Base-by-base conservation (phyloP, 257 asterid genomes). In the Solanum stenotomum region DNA sequence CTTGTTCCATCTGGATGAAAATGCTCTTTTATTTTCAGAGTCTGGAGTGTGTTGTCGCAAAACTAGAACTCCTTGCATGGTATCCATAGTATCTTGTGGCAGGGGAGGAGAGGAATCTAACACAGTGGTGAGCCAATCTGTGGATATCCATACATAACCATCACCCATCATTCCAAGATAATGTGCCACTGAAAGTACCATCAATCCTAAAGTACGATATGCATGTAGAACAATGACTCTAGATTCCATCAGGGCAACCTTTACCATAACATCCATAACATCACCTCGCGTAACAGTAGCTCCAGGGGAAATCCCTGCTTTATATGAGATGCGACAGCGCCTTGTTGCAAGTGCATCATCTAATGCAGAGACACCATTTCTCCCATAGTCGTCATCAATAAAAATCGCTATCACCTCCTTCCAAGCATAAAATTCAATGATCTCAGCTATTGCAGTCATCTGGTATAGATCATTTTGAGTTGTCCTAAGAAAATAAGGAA, bases 81-180 rank as follows among this genome's bases (percentile, higher is more conserved):
- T 67, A 16, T 88, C 91, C 93, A 90, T 89, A 25, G 27, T 85
- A 10, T 90, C 91, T 20, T 84, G 87, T 67, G 83, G 88, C 10
- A 91, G 90, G 6, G 91, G 89, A 35, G 89, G 42, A 84, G 91
- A 89, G 85, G 94, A 90, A 91, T 92, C 94, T 25, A 90, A 83
- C 10, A 88, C 92, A 22, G 93, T 84, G 68, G 92, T 89, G 87
- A 92, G 94, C 94, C 94, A 92, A 75, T 92, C 94, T 8, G 94
- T 91, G 49, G 93, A 89, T 37, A 92, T 91, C 94, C 94, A 92
- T 61, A 88, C 93, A 90, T 92, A 92, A 71, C 94, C 93, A 49
- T 91, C 90, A 71, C 87, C 92, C 89, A 90, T 89, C 93, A 92
- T 92, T 79, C 92, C 92, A 49, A 92, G 94, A 90, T 90, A 91